Conservation (phyloP, 1,284 basidiomycete genomes). For the Blastosporella zonata region DNA sequence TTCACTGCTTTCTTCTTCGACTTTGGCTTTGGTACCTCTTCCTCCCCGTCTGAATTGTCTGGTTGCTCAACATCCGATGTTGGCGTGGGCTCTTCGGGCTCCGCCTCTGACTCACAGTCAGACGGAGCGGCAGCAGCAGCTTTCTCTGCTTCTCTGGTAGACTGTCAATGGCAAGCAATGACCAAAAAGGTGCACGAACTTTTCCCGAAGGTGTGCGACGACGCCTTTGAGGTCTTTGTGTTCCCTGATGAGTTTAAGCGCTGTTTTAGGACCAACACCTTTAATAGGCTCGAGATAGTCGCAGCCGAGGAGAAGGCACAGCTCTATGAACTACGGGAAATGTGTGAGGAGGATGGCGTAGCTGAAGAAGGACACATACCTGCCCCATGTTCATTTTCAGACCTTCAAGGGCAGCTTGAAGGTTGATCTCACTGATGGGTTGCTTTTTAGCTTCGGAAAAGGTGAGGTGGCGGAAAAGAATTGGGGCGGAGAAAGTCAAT, state of each 20-base stretch:
- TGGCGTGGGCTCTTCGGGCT: constrained; percentile 32
- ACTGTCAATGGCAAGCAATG: neutral
- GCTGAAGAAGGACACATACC: constrained; percentile 38
- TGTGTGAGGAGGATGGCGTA: neutral
- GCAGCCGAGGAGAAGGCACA: constrained; percentile 96
- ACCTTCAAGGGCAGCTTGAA: constrained; percentile 82
- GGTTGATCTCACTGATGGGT: constrained; percentile 93
- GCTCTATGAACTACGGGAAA: constrained; percentile 82
- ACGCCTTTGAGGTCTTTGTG: constrained; percentile 79
- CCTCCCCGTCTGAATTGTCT: constrained; percentile 26
- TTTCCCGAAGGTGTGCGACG: constrained; percentile 80
- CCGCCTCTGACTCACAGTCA: constrained; percentile 26
- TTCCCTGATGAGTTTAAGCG: constrained; percentile 90
- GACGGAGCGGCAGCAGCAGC: constrained; percentile 38
- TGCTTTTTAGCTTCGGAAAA: constrained; percentile 99
- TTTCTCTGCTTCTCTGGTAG: constrained; percentile 49
- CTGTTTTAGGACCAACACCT: constrained; percentile 94
- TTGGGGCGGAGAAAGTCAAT: constrained; percentile 90
- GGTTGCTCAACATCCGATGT: constrained; percentile 29
- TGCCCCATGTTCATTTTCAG: constrained; percentile 91
- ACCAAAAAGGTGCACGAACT: constrained; percentile 41
- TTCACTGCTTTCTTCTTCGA: constrained; percentile 30
- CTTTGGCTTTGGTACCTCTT: constrained; percentile 27
- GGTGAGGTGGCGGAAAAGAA: constrained; percentile 93
- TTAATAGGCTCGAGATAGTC: constrained; percentile 98